These are phyloP conservation scores for Zymoseptoria crescenta DNA, from an alignment of 2,329 filamentous ascomycete genomes.

Conservation along the genomic window DNA sequence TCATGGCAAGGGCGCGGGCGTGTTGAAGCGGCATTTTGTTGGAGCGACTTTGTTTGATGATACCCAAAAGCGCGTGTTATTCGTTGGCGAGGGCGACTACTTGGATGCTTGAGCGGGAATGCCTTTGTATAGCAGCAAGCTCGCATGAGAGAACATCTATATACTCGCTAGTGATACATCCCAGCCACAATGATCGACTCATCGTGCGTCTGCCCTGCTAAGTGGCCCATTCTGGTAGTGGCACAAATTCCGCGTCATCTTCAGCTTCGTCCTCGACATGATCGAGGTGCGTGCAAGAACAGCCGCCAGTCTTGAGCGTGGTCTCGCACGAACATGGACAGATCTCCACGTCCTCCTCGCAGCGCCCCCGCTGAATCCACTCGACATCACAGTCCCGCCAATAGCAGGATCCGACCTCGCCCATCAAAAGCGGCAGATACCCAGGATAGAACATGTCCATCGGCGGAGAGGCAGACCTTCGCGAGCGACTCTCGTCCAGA, in stretches of 20 bases:
- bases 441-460: neutral
- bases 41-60: conserved; percentile 25
- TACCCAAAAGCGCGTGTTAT: conserved; percentile 14
- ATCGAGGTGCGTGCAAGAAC: neutral
- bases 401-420: neutral
- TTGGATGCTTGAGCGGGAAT: neutral
- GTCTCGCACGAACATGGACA: neutral
- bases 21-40: conserved; percentile 18
- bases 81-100: conserved; percentile 15
- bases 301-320: neutral
- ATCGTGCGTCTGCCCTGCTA: neutral
- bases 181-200: neutral
- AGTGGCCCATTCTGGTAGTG: neutral
- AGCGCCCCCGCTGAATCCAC: neutral
- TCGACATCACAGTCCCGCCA: neutral
- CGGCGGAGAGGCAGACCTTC: neutral
- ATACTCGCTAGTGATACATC: neutral
- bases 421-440: neutral
- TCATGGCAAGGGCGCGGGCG: conserved; percentile 13
- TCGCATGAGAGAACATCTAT: neutral
- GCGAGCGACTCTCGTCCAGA: neutral
- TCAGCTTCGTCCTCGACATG: neutral
- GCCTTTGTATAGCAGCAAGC: neutral
- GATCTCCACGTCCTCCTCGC: neutral
- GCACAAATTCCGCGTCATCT: neutral